Conservation (phyloP, 495 filamentous ascomycete genomes). For the Aspergillus panamensis region DNA sequence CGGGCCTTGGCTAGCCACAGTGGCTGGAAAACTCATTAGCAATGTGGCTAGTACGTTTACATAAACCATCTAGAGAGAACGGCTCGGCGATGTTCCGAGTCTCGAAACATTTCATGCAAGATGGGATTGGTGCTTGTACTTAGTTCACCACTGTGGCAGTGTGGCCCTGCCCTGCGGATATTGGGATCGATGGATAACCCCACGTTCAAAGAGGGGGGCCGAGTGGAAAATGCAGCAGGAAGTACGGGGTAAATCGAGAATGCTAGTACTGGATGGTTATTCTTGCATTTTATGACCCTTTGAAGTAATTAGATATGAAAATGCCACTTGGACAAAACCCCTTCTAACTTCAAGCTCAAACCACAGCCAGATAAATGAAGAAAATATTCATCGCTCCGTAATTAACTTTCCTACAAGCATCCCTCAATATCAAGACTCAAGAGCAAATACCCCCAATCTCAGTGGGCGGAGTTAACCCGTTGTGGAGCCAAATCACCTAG, state of each 20-base stretch:
- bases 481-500: slow-evolving; percentile 11
- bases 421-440: too few species aligned
- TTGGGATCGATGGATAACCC: neutral
- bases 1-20: slow-evolving; percentile 10
- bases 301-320: too few species aligned
- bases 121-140: neutral
- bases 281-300: too few species aligned
- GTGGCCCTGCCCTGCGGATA: neutral
- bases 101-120: neutral
- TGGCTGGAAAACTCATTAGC: neutral
- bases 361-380: too few species aligned
- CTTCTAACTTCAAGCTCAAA: too few species aligned
- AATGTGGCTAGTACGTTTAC: slow-evolving; percentile 10
- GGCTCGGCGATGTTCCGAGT: neutral
- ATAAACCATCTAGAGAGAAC: neutral
- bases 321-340: too few species aligned
- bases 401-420: too few species aligned
- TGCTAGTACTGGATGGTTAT: too few species aligned
- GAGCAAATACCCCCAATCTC: too few species aligned
- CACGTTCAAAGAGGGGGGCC: neutral
- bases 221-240: too few species aligned
- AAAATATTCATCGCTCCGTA: too few species aligned
- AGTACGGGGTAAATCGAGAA: too few species aligned
- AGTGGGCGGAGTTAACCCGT: slow-evolving; percentile 4
- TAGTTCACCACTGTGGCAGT: neutral